phyloP scores from a whole-genome alignment of 2,329 filamentous ascomycete genomes.

The Plectosphaerella sp. region DNA sequence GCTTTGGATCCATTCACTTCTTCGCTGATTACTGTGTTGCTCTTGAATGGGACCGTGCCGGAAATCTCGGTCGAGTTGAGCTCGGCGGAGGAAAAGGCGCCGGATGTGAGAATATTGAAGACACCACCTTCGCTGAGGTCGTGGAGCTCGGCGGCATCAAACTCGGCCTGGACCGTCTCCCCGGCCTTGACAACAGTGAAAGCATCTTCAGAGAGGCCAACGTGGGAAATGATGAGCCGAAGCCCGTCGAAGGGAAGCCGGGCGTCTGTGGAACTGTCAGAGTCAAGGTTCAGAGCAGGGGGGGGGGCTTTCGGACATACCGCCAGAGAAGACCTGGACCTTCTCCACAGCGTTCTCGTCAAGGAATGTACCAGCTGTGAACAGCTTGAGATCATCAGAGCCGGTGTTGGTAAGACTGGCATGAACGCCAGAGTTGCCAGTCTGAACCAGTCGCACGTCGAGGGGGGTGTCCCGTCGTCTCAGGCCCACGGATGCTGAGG shows the following conservation, averaged over 20 bases:
- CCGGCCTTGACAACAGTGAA: conserved; percentile 39
- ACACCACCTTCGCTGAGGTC: conserved; percentile 40
- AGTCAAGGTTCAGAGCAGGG: not conserved
- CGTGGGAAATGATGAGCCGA: conserved; percentile 38
- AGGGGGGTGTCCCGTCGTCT: conserved; percentile 29
- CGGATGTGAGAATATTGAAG: conserved; percentile 48
- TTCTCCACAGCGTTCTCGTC: conserved; percentile 44
- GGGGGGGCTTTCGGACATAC: conserved; percentile 23
- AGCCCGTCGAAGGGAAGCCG: conserved; percentile 40
- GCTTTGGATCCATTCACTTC: conserved; percentile 51
- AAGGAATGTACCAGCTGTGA: conserved; percentile 44
- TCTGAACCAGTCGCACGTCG: conserved; percentile 31
- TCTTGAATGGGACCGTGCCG: conserved; percentile 46
- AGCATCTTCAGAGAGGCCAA: conserved; percentile 33
- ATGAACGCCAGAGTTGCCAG: conserved; percentile 42
- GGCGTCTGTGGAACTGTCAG: conserved; percentile 6
- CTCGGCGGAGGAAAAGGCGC: conserved; percentile 48
- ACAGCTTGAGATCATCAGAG: conserved; percentile 34
- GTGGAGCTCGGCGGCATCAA: conserved; percentile 48
- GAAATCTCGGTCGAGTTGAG: conserved; percentile 42
- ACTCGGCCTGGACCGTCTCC: conserved; percentile 41
- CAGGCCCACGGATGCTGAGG: conserved; percentile 22
- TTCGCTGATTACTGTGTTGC: conserved; percentile 50
- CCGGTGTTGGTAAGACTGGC: conserved; percentile 43
- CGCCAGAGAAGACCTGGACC: conserved; percentile 36